These are phyloP conservation scores for Dichotomopilus funicola DNA, from an alignment of 2,329 filamentous ascomycete genomes.

Conservation along the genomic window DNA sequence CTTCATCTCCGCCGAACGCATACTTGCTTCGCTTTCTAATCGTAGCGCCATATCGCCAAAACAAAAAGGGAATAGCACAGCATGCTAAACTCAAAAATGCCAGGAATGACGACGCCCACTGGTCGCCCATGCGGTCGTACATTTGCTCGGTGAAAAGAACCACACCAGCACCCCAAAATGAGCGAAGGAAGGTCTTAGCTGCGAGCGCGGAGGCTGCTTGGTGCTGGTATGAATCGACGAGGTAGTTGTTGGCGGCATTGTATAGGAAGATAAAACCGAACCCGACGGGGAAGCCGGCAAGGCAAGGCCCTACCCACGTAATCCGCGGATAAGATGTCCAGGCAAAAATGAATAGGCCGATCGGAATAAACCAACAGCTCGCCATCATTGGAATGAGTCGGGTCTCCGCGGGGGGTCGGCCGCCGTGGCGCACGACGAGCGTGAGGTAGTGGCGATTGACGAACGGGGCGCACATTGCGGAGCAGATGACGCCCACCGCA, in stretches of 20 bases:
- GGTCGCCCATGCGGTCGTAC: slow-evolving; percentile 64
- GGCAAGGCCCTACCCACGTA: slow-evolving; percentile 63
- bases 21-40: slow-evolving; percentile 66
- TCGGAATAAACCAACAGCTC: slow-evolving; percentile 64
- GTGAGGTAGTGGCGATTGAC: slow-evolving; percentile 78
- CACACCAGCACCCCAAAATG: slow-evolving; percentile 70
- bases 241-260: slow-evolving; percentile 71
- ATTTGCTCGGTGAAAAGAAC: slow-evolving; percentile 80
- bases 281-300: slow-evolving; percentile 66
- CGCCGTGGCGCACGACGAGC: slow-evolving; percentile 55
- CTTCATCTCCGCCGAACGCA: slow-evolving; percentile 60
- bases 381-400: slow-evolving; percentile 79
- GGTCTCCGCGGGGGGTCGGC: slow-evolving; percentile 68
- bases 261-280: slow-evolving; percentile 82
- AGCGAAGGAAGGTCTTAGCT: slow-evolving; percentile 73
- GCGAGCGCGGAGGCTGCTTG: slow-evolving; percentile 77
- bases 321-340: slow-evolving; percentile 58
- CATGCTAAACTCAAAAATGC: slow-evolving; percentile 70
- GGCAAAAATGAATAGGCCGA: slow-evolving; percentile 53
- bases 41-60: slow-evolving; percentile 67
- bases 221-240: slow-evolving; percentile 57
- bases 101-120: slow-evolving; percentile 69
- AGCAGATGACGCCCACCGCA: slow-evolving; percentile 65
- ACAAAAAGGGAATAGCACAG: slow-evolving; percentile 75
- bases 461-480: slow-evolving; percentile 59